Conservation (phyloP, 192 early-diverging fungal genomes). For the Phlyctochytrium bullatum region DNA sequence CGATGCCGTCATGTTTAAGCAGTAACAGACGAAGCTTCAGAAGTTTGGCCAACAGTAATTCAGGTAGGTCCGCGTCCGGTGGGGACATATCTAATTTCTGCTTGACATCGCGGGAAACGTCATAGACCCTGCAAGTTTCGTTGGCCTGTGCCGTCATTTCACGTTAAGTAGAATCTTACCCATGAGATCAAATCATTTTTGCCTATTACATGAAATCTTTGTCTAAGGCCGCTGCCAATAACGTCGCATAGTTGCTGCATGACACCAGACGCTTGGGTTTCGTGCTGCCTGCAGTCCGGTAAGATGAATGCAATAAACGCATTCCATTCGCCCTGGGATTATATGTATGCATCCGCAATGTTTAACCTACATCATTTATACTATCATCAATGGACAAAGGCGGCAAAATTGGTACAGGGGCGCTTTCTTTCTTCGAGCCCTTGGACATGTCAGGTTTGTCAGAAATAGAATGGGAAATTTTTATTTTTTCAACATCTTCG, state of each 20-base stretch:
- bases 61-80: constrained; percentile 36
- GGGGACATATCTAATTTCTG: constrained; percentile 29
- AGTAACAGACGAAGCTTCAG: constrained; percentile 38
- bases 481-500: no score
- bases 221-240: constrained; percentile 38
- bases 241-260: constrained; percentile 27
- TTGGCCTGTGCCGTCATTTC: constrained; percentile 15
- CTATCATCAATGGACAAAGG: no score
- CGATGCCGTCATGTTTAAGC: constrained; percentile 52
- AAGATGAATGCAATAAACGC: not conserved
- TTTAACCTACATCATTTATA: no score
- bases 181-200: constrained; percentile 39
- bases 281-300: not conserved
- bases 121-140: constrained; percentile 42
- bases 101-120: constrained; percentile 50
- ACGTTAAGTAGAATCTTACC: constrained; percentile 23
- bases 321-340: not conserved
- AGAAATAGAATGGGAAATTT: no score
- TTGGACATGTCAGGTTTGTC: no score
- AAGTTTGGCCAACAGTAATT: constrained; percentile 38
- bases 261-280: not conserved
- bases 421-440: no score
- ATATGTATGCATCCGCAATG: no score
- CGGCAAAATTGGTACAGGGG: no score
- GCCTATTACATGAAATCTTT: constrained; percentile 36